Base-by-base conservation (phyloP, 331 rosid genomes). In the Phaseolus coccineus region DNA sequence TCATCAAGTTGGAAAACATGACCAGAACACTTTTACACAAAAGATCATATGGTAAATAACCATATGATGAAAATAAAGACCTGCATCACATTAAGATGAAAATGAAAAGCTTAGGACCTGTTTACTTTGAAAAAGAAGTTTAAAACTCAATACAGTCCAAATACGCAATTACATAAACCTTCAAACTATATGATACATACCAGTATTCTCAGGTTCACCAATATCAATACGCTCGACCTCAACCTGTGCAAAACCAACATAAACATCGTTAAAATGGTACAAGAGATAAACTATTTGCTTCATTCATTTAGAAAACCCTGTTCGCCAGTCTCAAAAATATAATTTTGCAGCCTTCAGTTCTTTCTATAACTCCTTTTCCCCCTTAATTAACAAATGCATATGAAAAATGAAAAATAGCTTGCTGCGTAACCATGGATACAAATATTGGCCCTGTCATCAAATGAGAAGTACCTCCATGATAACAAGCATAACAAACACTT, bases 141-240 rank as follows among this genome's bases (percentile, higher is more conserved):
- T 46, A 30, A 27, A 85, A 64, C 39, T 65, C 52, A 30, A 58
- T 37, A 13, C 7, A 62, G 77, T 71, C 16, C 69, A 78, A 3
- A 78, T 69, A 44, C 19, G 30, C 33, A 35, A 73, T 48, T 33
- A 70, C 71, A 84, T 51, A 64, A 65, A 51, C 87, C 88, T 52
- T 74, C 14, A 35, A 61, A 80, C 14, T 3, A 37, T 24, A 65
- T 31, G 44, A 56, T 46, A 51, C 88, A 8, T 80, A 86, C 89
- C 89, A 59, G 91, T 67, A 86, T 83, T 87, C 80, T 87, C 97
- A 5, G 90, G 86, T 69, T 84, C 85, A 5, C 97, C 99, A 64
- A 90, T 84, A 76, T 93, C 99, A 69, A 93, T 95, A 8, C 89
- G 85, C 35, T 95, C 99, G 87, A 95, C 96, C 87, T 95, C 97